Percentiles rank a stretch among this genome's conserved stretches.
phyloP scores from a whole-genome alignment of 176 grass and related monocot species.

The Zoysia japonica region DNA sequence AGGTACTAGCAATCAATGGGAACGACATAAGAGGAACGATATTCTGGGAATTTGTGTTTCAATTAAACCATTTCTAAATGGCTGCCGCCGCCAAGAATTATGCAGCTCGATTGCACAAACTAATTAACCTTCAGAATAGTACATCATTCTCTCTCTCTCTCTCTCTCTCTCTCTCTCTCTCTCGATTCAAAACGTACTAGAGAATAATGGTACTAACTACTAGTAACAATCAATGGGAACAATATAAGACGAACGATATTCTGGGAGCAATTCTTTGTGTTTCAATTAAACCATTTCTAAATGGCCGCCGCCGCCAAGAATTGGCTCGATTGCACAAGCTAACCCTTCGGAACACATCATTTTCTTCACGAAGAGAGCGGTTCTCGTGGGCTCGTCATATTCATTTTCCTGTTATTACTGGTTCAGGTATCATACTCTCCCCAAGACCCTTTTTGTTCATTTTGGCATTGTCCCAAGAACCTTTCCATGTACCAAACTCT shows the following conservation, averaged over 20 bases:
- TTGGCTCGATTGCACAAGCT: too few species aligned
- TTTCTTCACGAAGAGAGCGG: neutral
- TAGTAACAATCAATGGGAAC: neutral
- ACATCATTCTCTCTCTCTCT: too few species aligned
- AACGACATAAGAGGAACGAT: neutral
- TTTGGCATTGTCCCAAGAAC: neutral
- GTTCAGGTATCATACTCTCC: slow-evolving; percentile 1
- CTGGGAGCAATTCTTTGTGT: too few species aligned
- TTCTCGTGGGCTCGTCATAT: neutral
- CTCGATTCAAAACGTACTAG: neutral
- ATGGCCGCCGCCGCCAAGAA: too few species aligned
- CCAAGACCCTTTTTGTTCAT: slow-evolving; percentile 1
- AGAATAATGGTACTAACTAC: neutral
- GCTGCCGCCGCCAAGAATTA: too few species aligned
- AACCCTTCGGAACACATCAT: neutral
- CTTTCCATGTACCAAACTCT: slow-evolving; percentile 27
- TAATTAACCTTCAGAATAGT: neutral
- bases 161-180: neutral
- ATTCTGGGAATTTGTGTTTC: too few species aligned
- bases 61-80: too few species aligned
- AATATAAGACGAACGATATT: neutral
- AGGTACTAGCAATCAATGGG: neutral
- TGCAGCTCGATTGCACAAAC: neutral
- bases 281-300: too few species aligned
- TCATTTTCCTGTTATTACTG: slow-evolving; percentile 1